Conservation (phyloP, 2,329 filamentous ascomycete species). For the Parasarocladium wereldwijsianum region DNA sequence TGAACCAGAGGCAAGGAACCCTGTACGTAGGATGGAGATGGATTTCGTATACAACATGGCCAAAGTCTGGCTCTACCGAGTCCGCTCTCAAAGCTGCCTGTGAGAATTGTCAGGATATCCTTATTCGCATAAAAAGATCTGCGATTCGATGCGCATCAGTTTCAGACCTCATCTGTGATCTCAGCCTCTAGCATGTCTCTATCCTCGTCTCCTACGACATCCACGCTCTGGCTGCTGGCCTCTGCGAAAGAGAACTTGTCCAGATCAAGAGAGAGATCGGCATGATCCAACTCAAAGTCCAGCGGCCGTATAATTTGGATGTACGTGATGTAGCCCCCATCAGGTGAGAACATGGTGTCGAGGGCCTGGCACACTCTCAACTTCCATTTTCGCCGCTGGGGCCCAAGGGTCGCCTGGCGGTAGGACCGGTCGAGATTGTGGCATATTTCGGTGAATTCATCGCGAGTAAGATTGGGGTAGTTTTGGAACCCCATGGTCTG, state of each 20-base stretch:
- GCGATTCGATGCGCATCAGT: background rate
- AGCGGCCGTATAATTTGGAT: constrained; percentile 42
- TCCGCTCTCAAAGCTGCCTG: constrained; percentile 26
- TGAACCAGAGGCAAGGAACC: constrained; percentile 65
- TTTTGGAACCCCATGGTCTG: constrained; percentile 26
- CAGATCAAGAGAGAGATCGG: constrained; percentile 30
- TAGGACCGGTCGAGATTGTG: constrained; percentile 46
- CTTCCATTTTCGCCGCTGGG: constrained; percentile 38
- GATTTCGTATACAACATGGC: constrained; percentile 55
- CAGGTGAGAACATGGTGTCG: constrained; percentile 25
- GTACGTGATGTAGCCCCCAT: constrained; percentile 33
- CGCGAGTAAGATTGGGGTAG: constrained; percentile 45
- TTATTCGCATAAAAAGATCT: constrained; percentile 4
- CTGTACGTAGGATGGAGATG: constrained; percentile 62
- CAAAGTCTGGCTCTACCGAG: constrained; percentile 15
- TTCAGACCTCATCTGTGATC: constrained; percentile 33
- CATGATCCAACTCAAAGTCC: constrained; percentile 25
- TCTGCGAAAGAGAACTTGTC: constrained; percentile 28
- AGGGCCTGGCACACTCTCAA: constrained; percentile 37
- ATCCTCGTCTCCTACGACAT: constrained; percentile 18
- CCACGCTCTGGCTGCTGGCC: constrained; percentile 6
- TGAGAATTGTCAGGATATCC: constrained; percentile 8
- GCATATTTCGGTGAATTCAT: constrained; percentile 53
- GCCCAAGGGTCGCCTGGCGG: constrained; percentile 40
- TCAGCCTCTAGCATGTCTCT: constrained; percentile 34